Conservation (phyloP, 2,329 filamentous ascomycete genomes). For the Ophiostoma quercus region DNA sequence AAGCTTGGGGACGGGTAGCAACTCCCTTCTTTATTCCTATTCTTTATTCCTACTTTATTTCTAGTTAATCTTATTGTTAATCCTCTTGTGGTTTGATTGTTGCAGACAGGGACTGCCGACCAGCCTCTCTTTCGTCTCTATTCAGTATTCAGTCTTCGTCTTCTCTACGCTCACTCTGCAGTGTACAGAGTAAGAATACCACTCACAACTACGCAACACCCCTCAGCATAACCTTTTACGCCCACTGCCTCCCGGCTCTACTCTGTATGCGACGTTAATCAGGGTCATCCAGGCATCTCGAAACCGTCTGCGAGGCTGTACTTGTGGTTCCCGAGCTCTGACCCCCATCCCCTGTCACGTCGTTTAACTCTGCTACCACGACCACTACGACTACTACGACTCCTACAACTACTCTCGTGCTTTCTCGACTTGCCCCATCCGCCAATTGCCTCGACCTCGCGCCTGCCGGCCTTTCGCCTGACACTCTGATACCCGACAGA, state of each 20-base stretch:
- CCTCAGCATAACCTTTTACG: not conserved
- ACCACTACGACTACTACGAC: too few species aligned
- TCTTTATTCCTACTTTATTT: not conserved
- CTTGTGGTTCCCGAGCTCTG: conserved; percentile 35
- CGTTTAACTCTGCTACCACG: not conserved
- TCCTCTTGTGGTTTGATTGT: conserved; percentile 2
- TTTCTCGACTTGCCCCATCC: conserved; percentile 10
- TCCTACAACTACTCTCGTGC: not conserved
- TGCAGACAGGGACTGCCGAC: conserved; percentile 4
- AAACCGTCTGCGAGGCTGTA: conserved; percentile 35
- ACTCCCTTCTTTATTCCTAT: not conserved
- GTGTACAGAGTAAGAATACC: too few species aligned
- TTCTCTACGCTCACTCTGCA: not conserved
- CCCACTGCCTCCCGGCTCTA: not conserved
- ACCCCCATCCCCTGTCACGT: conserved; percentile 30
- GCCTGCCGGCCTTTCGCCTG: conserved; percentile 12
- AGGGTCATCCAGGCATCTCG: conserved; percentile 34
- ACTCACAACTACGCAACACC: too few species aligned
- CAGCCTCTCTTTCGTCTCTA: not conserved
- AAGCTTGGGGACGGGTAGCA: too few species aligned
- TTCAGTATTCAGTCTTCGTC: not conserved
- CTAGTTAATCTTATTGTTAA: not conserved
- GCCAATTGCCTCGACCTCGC: conserved; percentile 12
- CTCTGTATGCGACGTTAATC: conserved; percentile 43
- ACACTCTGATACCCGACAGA: not conserved